These are phyloP conservation scores for Rhododendron williamsianum DNA, from an alignment of 148 eudicot genomes.

Conservation along the genomic window DNA sequence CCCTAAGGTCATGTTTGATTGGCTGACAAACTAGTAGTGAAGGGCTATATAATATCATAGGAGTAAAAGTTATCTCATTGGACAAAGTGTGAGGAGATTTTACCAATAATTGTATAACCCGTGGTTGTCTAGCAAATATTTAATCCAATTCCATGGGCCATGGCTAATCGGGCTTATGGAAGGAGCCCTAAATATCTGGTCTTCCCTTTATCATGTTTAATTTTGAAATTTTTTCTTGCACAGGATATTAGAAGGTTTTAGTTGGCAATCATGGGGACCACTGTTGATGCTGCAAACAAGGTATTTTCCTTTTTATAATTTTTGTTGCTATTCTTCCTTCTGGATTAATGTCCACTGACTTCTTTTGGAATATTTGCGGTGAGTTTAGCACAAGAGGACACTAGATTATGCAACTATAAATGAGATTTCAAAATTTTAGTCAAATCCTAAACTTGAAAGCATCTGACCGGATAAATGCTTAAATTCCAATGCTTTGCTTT, in stretches of 20 bases:
- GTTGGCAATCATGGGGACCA: constrained; percentile 19
- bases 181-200: background rate
- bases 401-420: background rate
- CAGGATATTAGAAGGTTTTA: background rate
- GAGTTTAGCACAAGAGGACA: background rate
- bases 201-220: background rate
- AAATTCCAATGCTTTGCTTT: background rate
- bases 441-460: background rate
- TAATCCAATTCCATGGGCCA: background rate
- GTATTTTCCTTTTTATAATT: background rate
- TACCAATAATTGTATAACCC: background rate
- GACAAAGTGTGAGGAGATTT: background rate
- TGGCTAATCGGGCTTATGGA: background rate
- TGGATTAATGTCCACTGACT: background rate
- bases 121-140: background rate
- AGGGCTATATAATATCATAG: background rate
- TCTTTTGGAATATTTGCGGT: background rate
- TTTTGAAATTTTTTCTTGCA: background rate
- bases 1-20: background rate
- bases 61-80: background rate
- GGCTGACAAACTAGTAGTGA: background rate
- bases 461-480: constrained; percentile 2
- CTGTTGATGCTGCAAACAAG: constrained; percentile 18
- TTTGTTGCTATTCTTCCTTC: background rate
- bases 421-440: background rate